Evolutionary conservation across 2,329 filamentous ascomycete species (phyloP).

Genomic region (Elsinoe batatas): DNA sequence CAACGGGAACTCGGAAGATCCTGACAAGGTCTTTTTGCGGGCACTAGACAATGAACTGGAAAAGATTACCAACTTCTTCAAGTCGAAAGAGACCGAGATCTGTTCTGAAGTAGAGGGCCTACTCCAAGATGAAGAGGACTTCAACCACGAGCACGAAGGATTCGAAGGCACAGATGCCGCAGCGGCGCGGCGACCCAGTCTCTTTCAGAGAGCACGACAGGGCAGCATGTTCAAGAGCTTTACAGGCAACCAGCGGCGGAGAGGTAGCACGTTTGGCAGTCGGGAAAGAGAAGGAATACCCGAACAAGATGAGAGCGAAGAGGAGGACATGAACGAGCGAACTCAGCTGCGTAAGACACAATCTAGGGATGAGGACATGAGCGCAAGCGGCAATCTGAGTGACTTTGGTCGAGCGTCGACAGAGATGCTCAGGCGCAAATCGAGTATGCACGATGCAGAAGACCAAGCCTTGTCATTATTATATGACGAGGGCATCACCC

Average conservation of each 20-base stretch:
- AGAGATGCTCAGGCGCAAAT: slow-evolving; percentile 48
- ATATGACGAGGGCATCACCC: slow-evolving; percentile 64
- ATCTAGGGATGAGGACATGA: slow-evolving; percentile 18
- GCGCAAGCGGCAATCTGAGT: slow-evolving; percentile 10
- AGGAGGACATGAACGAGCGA: slow-evolving; percentile 50
- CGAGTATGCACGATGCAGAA: slow-evolving; percentile 52
- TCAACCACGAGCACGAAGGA: slow-evolving; percentile 49
- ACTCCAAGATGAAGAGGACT: slow-evolving; percentile 61
- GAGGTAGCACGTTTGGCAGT: slow-evolving; percentile 34
- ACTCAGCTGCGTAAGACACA: slow-evolving; percentile 32
- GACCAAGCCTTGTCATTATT: slow-evolving; percentile 63
- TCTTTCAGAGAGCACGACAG: slow-evolving; percentile 30
- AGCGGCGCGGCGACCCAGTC: slow-evolving; percentile 6
- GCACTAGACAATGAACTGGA: slow-evolving; percentile 83
- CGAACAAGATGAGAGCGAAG: slow-evolving; percentile 49
- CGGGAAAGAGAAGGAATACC: slow-evolving; percentile 44
- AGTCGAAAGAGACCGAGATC: slow-evolving; percentile 79
- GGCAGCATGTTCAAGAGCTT: slow-evolving; percentile 46
- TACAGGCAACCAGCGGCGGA: slow-evolving; percentile 34
- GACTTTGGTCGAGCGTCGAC: slow-evolving; percentile 18
- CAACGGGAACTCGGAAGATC: slow-evolving; percentile 51
- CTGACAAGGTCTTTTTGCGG: slow-evolving; percentile 70
- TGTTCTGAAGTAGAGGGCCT: slow-evolving; percentile 69
- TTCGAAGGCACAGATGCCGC: slow-evolving; percentile 30
- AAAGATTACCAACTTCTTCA: slow-evolving; percentile 87